phyloP scores from a whole-genome alignment of 2,329 filamentous ascomycete genomes.

The Phyllosticta citrichinensis region DNA sequence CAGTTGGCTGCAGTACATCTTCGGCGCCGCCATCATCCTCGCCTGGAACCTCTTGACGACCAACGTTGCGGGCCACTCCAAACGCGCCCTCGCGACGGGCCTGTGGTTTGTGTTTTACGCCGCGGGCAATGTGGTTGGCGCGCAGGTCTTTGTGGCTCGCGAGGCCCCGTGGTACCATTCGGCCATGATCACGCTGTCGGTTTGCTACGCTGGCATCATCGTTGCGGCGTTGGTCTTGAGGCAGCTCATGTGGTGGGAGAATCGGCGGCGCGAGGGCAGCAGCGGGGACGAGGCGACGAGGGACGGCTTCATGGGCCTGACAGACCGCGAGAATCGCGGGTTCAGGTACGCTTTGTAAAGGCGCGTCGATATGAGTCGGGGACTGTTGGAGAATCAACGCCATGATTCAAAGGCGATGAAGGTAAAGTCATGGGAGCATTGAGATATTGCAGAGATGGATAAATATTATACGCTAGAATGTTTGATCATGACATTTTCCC shows the following conservation, averaged over 20 bases:
- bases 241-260: conserved; percentile 25
- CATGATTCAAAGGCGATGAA: not conserved
- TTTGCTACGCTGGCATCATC: conserved; percentile 36
- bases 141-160: conserved; percentile 36
- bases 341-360: conserved; percentile 19
- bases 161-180: conserved; percentile 37
- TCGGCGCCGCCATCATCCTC: conserved; percentile 42
- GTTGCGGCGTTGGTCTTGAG: conserved; percentile 20
- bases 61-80: conserved; percentile 41
- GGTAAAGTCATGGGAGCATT: not conserved
- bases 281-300: conserved; percentile 21
- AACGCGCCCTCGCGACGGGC: conserved; percentile 40
- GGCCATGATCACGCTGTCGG: conserved; percentile 33
- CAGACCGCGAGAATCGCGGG: conserved; percentile 23
- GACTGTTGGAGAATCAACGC: not conserved
- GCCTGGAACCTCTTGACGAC: conserved; percentile 41
- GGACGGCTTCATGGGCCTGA: conserved; percentile 27
- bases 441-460: not conserved
- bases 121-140: conserved; percentile 39
- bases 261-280: conserved; percentile 19
- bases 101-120: conserved; percentile 42
- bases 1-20: conserved; percentile 42
- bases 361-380: not conserved
- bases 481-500: not conserved
- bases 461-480: not conserved